A percentile compares a stretch with the other conserved stretches of the same genome.
Evolutionary conservation across 202 grass and related monocot genomes (phyloP).

Genomic region (Panicum hallii): DNA sequence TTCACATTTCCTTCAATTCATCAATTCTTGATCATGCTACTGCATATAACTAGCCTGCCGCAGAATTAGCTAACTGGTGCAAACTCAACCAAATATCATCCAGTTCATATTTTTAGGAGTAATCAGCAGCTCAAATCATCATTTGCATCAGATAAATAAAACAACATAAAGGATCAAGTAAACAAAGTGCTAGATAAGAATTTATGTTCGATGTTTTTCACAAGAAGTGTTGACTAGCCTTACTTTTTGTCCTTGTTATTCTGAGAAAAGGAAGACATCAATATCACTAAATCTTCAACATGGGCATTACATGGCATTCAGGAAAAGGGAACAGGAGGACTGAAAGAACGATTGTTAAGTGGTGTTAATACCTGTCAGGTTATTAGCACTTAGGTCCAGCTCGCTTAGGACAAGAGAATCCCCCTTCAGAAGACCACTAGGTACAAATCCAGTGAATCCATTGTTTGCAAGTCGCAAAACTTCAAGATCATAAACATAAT

Average conservation of each 20-base stretch:
- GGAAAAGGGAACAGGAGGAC: neutral
- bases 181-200: neutral
- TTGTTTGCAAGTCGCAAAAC: slow-evolving; percentile 87
- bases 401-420: slow-evolving; percentile 90
- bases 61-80: neutral
- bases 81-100: neutral
- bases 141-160: slow-evolving; percentile 5
- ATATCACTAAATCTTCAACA: neutral
- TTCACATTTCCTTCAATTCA: neutral
- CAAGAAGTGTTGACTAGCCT: neutral
- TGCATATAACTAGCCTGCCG: neutral
- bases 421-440: slow-evolving; percentile 93
- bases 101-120: slow-evolving; percentile 1
- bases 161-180: neutral
- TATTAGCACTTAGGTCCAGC: slow-evolving; percentile 94
- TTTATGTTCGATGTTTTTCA: neutral
- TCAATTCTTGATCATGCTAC: slow-evolving; percentile 3
- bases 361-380: slow-evolving; percentile 74
- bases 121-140: slow-evolving; percentile 23
- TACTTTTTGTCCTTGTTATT: neutral
- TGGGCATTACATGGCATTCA: slow-evolving; percentile 26
- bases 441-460: slow-evolving; percentile 86
- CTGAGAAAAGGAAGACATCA: neutral
- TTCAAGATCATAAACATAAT: slow-evolving; percentile 99
- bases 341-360: slow-evolving; percentile 19